Evolutionary conservation across 2,329 filamentous ascomycete species (phyloP).

Genomic region (Diaporthe caulivora): DNA sequence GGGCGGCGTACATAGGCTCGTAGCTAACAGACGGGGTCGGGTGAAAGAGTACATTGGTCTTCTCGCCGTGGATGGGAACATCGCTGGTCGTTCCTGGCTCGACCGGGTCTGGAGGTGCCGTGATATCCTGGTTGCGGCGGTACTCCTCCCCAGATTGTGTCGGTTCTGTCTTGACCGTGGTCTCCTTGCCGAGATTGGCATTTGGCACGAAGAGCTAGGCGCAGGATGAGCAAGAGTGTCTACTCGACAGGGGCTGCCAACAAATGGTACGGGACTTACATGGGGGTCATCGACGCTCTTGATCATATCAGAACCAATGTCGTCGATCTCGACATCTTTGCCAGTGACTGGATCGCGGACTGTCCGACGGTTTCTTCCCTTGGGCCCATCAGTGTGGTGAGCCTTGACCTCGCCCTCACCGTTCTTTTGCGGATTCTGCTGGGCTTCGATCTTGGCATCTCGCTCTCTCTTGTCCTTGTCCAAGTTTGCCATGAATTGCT

Average conservation of each 20-base stretch:
- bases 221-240: conserved; percentile 27
- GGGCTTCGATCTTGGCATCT: conserved; percentile 77
- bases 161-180: conserved; percentile 78
- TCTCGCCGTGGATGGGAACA: conserved; percentile 95
- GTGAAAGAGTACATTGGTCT: conserved; percentile 96
- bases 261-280: conserved; percentile 56
- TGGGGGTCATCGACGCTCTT: conserved; percentile 78
- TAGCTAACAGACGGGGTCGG: conserved; percentile 92
- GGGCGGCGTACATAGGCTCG: conserved; percentile 83
- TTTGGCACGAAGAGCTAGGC: conserved; percentile 85
- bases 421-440: conserved; percentile 55
- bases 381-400: conserved; percentile 50
- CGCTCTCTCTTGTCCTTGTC: conserved; percentile 83
- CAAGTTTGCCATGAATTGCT: conserved; percentile 83
- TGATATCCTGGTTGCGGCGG: conserved; percentile 86
- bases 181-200: conserved; percentile 83
- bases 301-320: conserved; percentile 71
- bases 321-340: conserved; percentile 86
- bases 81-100: conserved; percentile 87
- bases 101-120: conserved; percentile 89
- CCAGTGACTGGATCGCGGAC: conserved; percentile 93
- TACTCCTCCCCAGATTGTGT: conserved; percentile 84
- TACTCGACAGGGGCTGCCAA: background rate
- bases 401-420: conserved; percentile 34
- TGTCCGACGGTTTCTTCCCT: conserved; percentile 68